phyloP scores from a whole-genome alignment of 805 yeast species.

The Yamadazyma sp. region DNA sequence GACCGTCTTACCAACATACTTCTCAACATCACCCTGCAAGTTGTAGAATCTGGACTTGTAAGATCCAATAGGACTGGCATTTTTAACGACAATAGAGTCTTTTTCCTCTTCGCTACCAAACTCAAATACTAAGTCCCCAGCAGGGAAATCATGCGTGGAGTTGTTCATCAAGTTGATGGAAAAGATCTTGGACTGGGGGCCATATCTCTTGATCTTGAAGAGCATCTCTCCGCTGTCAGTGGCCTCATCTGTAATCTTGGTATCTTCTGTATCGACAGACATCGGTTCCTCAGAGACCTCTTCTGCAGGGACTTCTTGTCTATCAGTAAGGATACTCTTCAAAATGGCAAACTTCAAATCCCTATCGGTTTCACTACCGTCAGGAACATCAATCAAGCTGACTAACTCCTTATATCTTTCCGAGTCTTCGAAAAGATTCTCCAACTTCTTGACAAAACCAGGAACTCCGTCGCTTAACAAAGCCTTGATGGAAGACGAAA shows the following conservation, averaged over 20 bases:
- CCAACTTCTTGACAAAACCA: conserved; percentile 18
- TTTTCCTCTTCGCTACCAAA: conserved; percentile 18
- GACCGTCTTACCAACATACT: conserved; percentile 20
- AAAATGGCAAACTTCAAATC: conserved; percentile 25
- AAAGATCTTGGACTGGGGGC: conserved; percentile 20
- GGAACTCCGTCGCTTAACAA: conserved; percentile 19
- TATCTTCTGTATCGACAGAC: neutral
- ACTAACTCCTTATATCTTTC: conserved; percentile 25
- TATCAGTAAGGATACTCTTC: conserved; percentile 19
- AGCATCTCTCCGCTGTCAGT: neutral
- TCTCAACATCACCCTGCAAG: conserved; percentile 20
- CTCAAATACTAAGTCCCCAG: conserved; percentile 31
- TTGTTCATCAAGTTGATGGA: conserved; percentile 26
- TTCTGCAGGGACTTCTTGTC: neutral
- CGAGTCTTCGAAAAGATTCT: conserved; percentile 18
- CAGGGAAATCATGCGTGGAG: conserved; percentile 22
- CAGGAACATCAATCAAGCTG: conserved; percentile 14
- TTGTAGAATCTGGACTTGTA: conserved; percentile 29
- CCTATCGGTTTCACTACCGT: conserved; percentile 15
- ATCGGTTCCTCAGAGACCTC: neutral
- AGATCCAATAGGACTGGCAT: conserved; percentile 25
- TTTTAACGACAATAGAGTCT: conserved; percentile 22
- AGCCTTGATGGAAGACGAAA: conserved; percentile 18
- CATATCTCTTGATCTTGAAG: conserved; percentile 17
- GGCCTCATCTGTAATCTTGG: neutral